These are phyloP conservation scores for Pseudogymnoascus sp. DNA, from an alignment of 2,329 filamentous ascomycete genomes.

Conservation along the genomic window DNA sequence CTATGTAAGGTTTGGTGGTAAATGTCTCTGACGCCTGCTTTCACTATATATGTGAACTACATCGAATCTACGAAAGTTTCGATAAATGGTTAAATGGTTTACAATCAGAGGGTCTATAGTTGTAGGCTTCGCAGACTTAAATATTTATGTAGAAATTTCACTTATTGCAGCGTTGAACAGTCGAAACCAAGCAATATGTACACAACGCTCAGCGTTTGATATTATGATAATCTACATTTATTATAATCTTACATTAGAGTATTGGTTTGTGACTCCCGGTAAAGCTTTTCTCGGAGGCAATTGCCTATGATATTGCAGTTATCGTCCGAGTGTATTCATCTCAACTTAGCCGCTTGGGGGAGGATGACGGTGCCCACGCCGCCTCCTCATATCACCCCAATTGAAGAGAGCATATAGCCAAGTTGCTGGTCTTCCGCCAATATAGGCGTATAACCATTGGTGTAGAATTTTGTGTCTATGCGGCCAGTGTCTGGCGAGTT, in stretches of 20 bases:
- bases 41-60: not conserved
- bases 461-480: not conserved
- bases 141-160: not conserved
- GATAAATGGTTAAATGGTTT: not conserved
- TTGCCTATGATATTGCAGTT: not conserved
- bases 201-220: not conserved
- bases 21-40: not conserved
- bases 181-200: not conserved
- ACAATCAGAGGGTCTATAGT: not conserved
- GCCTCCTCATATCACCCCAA: not conserved
- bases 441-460: not conserved
- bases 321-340: not conserved
- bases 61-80: not conserved
- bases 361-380: not conserved
- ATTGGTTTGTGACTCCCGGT: not conserved
- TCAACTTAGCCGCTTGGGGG: not conserved
- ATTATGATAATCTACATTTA: not conserved
- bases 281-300: not conserved
- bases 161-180: not conserved
- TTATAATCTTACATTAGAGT: not conserved
- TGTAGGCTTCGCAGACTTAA: not conserved
- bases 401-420: not conserved
- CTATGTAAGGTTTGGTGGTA: not conserved
- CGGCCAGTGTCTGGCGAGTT: not conserved
- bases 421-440: not conserved